These are phyloP conservation scores for Leccinum olivaceopallidum DNA, from an alignment of 768 basidiomycete species.

Conservation along the genomic window DNA sequence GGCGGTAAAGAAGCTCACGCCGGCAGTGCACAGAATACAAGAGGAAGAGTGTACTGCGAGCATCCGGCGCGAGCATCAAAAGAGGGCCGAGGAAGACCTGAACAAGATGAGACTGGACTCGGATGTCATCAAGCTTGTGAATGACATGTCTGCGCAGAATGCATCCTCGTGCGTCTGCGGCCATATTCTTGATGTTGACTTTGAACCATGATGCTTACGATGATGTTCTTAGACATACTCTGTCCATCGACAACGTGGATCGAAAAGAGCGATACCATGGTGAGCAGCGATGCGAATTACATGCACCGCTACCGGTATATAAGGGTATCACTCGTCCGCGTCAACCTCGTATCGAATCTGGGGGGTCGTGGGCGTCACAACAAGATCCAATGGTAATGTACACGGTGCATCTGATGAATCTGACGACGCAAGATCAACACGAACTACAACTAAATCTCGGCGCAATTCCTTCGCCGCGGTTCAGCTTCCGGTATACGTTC, in stretches of 20 bases:
- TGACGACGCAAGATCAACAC: constrained; percentile 31
- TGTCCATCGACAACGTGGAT: constrained; percentile 1
- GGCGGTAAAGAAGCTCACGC: constrained; percentile 12
- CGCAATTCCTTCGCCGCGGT: constrained; percentile 25
- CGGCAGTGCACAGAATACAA: constrained; percentile 12
- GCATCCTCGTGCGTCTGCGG: not conserved
- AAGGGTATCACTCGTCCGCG: not conserved
- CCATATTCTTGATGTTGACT: not conserved
- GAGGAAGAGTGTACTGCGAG: not conserved
- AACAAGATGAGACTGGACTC: constrained; percentile 8
- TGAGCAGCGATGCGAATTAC: not conserved
- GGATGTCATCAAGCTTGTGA: constrained; percentile 22
- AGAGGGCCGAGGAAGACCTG: constrained; percentile 10
- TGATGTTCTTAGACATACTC: constrained; percentile 11
- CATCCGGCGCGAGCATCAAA: constrained; percentile 3
- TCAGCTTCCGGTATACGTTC: constrained; percentile 16
- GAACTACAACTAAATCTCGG: constrained; percentile 26
- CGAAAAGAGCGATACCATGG: not conserved
- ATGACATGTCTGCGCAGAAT: too few species aligned
- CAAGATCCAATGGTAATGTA: constrained; percentile 19
- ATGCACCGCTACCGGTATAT: too few species aligned
- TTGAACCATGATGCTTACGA: not conserved
- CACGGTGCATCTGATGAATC: constrained; percentile 29
- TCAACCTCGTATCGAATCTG: constrained; percentile 2
- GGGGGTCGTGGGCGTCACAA: constrained; percentile 8